These are phyloP conservation scores for Royoungia palumana DNA, from an alignment of 768 basidiomycete genomes.

Conservation along the genomic window DNA sequence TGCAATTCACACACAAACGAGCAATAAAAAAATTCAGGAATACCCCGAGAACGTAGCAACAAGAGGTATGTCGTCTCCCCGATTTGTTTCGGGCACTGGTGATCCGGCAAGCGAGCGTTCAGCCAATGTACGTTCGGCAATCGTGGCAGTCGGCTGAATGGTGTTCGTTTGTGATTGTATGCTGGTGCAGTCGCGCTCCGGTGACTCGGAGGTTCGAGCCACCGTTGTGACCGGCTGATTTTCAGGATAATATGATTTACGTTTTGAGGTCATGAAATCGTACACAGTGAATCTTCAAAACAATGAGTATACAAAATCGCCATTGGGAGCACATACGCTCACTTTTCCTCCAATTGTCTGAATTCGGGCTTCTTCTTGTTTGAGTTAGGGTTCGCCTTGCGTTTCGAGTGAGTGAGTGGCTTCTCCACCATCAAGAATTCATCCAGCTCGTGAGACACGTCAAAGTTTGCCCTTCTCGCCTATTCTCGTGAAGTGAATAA, in stretches of 20 bases:
- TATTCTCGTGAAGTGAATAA: conserved; percentile 31
- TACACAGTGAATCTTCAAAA: conserved; percentile 80
- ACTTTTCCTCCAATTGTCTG: conserved; percentile 92
- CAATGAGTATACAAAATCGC: conserved; percentile 5
- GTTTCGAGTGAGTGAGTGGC: conserved; percentile 91
- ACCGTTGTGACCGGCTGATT: conserved; percentile 56
- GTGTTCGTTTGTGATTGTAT: conserved; percentile 39
- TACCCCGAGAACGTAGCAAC: conserved; percentile 22
- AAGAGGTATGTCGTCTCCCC: conserved; percentile 44
- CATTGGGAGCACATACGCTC: conserved; percentile 25
- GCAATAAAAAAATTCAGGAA: conserved; percentile 2
- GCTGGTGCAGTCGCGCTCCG: conserved; percentile 23
- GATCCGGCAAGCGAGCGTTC: conserved; percentile 44
- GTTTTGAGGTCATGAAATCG: conserved; percentile 70
- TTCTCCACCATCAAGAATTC: conserved; percentile 98
- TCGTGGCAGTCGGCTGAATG: conserved; percentile 41
- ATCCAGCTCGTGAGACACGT: conserved; percentile 94
- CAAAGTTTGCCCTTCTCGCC: conserved; percentile 98
- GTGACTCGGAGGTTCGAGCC: conserved; percentile 28
- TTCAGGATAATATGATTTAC: conserved; percentile 86
- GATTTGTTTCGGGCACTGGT: conserved; percentile 29
- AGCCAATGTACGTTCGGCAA: conserved; percentile 38
- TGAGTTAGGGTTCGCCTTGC: conserved; percentile 81
- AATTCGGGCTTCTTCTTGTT: conserved; percentile 90
- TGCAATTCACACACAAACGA: neutral